phyloP scores from a whole-genome alignment of 169 alveolate genomes.

The Prorocentrum cordatum region DNA sequence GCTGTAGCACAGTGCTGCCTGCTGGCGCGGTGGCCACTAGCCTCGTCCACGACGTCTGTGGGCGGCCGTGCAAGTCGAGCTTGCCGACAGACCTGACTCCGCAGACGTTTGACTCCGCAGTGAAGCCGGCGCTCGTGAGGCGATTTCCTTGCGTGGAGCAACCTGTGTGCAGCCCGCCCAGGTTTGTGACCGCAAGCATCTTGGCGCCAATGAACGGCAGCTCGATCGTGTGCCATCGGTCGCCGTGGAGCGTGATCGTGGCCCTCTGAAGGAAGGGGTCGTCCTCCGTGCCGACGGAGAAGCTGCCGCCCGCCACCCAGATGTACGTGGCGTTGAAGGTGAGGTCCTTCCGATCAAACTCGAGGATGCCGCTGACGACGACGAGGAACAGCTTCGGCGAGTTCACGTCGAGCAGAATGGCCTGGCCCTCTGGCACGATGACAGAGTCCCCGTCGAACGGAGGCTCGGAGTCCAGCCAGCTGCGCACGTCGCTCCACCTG shows the following conservation, averaged over 20 bases:
- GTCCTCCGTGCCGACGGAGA: slow-evolving; percentile 31
- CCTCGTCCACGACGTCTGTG: slow-evolving; percentile 20
- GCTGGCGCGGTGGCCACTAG: slow-evolving; percentile 47
- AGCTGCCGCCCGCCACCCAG: slow-evolving; percentile 34
- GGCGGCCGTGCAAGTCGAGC: slow-evolving; percentile 8
- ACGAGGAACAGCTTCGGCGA: slow-evolving; percentile 36
- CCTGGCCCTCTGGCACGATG: slow-evolving; percentile 48
- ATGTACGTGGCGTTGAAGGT: slow-evolving; percentile 20
- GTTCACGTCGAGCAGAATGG: slow-evolving; percentile 45
- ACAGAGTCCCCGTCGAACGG: slow-evolving; percentile 42
- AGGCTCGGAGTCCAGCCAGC: slow-evolving; percentile 58
- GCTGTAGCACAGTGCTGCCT: background rate
- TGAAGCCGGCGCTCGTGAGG: too few species aligned
- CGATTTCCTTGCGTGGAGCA: too few species aligned
- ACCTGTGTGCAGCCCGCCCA: slow-evolving; percentile 48
- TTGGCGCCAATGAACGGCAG: slow-evolving; percentile 59
- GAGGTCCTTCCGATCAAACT: slow-evolving; percentile 54
- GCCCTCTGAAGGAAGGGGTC: slow-evolving; percentile 48
- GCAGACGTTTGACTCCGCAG: too few species aligned
- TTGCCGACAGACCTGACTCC: background rate
- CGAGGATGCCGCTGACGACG: slow-evolving; percentile 22
- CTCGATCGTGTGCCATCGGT: slow-evolving; percentile 57
- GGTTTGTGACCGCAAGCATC: slow-evolving; percentile 38
- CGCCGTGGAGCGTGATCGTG: slow-evolving; percentile 52
- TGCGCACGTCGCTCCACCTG: slow-evolving; percentile 46